Conservation (phyloP, 169 alveolate genomes). For the Cryptosporidium ubiquitum region DNA sequence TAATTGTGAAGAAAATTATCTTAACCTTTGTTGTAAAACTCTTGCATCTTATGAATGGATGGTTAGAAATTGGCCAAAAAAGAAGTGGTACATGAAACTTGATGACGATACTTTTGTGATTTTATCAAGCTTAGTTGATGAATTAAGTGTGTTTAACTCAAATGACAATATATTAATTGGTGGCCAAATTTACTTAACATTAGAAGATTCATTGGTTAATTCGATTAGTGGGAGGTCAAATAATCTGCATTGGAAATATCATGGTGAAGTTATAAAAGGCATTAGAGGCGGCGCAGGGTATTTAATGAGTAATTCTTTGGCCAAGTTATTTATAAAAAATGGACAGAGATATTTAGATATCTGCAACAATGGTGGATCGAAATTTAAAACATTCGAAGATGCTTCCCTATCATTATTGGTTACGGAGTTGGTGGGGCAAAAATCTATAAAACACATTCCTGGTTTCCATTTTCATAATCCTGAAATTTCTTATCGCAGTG, state of each 20-base stretch:
- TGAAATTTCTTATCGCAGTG: slow-evolving; percentile 50
- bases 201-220: slow-evolving; percentile 34
- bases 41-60: slow-evolving; percentile 68
- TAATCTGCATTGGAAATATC: slow-evolving; percentile 46
- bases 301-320: slow-evolving; percentile 55
- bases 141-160: slow-evolving; percentile 15
- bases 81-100: slow-evolving; percentile 71
- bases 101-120: slow-evolving; percentile 71
- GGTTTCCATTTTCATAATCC: slow-evolving; percentile 71
- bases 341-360: slow-evolving; percentile 69
- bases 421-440: slow-evolving; percentile 70
- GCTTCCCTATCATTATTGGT: slow-evolving; percentile 42
- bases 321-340: slow-evolving; percentile 50
- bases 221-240: slow-evolving; percentile 46
- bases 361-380: slow-evolving; percentile 55
- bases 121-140: slow-evolving; percentile 37
- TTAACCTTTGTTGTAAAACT: slow-evolving; percentile 64
- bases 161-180: slow-evolving; percentile 36
- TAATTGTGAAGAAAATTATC: slow-evolving; percentile 55
- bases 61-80: slow-evolving; percentile 66
- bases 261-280: slow-evolving; percentile 67
- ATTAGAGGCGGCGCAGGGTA: slow-evolving; percentile 73
- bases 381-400: slow-evolving; percentile 69
- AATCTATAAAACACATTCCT: slow-evolving; percentile 54
- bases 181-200: slow-evolving; percentile 64